phyloP scores from a whole-genome alignment of 345 rosid species.

The Barbarea vulgaris region DNA sequence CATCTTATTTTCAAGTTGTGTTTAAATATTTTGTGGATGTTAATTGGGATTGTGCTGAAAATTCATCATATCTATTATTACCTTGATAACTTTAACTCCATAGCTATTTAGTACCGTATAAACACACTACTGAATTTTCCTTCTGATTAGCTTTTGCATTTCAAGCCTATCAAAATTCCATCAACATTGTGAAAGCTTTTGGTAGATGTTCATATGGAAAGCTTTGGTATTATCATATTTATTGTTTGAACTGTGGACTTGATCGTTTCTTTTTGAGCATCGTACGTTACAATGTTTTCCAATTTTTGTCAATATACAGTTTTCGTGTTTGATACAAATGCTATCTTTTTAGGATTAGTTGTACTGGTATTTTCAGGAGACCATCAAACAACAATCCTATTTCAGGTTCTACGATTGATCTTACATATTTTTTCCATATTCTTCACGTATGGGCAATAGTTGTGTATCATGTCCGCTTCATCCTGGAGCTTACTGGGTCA shows the following conservation, averaged over 20 bases:
- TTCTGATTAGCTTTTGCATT: neutral
- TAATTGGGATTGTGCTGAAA: neutral
- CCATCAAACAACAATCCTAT: neutral
- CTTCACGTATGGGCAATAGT: neutral
- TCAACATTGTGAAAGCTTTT: neutral
- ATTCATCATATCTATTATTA: neutral
- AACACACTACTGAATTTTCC: neutral
- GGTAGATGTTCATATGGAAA: too few relatives aligned
- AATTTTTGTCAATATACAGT: neutral
- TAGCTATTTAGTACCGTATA: neutral
- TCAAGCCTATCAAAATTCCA: neutral
- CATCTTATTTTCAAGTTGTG: neutral
- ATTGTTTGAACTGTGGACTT: slow-evolving; percentile 7
- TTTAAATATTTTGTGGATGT: neutral
- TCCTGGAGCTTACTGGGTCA: neutral
- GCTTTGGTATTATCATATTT: neutral
- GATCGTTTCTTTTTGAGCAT: neutral
- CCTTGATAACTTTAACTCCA: neutral
- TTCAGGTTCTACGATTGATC: neutral
- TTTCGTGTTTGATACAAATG: neutral
- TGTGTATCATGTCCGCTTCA: neutral
- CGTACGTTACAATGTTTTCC: neutral
- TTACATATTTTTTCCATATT: slow-evolving; percentile 9
- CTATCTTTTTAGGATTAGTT: neutral
- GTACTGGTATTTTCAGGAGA: neutral